Conservation (phyloP, 2,329 filamentous ascomycete genomes). For the Decorospora gaudefroyi region DNA sequence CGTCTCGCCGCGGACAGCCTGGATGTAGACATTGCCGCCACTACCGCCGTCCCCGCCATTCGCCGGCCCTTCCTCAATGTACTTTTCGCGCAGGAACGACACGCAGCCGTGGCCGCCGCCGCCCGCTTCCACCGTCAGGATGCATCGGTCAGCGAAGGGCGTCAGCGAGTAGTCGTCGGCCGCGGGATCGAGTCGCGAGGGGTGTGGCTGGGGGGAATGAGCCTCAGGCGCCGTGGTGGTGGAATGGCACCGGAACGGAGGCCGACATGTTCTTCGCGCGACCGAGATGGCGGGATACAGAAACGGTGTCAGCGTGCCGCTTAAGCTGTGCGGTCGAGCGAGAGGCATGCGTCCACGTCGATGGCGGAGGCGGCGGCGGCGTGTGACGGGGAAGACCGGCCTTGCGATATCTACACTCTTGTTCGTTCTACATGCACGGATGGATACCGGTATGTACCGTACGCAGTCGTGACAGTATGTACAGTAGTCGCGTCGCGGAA, state of each 20-base stretch:
- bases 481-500: constrained; percentile 8
- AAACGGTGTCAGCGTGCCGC: constrained; percentile 51
- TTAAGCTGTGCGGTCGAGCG: constrained; percentile 35
- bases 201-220: constrained; percentile 18
- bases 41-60: constrained; percentile 94
- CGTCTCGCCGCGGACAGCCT: constrained; percentile 87
- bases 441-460: too few relatives aligned
- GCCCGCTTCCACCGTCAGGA: constrained; percentile 76
- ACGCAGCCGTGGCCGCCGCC: constrained; percentile 89
- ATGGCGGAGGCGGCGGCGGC: constrained; percentile 2
- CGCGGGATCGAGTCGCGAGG: constrained; percentile 67
- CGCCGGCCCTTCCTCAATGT: constrained; percentile 81
- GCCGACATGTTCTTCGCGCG: constrained; percentile 22
- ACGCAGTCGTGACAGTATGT: too few relatives aligned
- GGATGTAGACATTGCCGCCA: constrained; percentile 91
- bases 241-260: constrained; percentile 37
- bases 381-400: too few relatives aligned
- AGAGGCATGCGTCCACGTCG: constrained; percentile 36
- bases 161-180: constrained; percentile 83
- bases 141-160: constrained; percentile 85
- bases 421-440: too few relatives aligned
- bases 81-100: constrained; percentile 90
- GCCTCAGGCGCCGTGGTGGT: constrained; percentile 19
- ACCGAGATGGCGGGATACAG: constrained; percentile 52
- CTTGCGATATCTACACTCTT: too few relatives aligned